Evolutionary conservation across 352 stramenopile genomes (phyloP), one percentile per base, ranked within the genome.

Genomic region (Phytophthora vignae): DNA sequence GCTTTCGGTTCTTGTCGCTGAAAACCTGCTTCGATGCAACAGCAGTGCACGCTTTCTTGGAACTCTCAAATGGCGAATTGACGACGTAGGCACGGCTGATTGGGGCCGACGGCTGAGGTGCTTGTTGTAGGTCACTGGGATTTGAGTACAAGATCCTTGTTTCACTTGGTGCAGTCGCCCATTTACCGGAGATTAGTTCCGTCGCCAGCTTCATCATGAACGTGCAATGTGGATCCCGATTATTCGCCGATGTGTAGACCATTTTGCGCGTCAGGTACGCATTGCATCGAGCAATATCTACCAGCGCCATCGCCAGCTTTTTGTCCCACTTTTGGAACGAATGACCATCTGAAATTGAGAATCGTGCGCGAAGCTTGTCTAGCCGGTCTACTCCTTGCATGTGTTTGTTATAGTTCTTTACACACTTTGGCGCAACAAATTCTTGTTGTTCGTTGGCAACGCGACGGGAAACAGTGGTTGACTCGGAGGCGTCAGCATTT

Each of bases 321-420:
- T 79, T 83, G 22, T 81, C 38, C 64, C 76, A 79, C 19, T 75
- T 78, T 46, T 79, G 60, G 29, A 76, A 74, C 0, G 64, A 78
- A 55, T 81, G 73, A 4, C 73, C 70, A 33, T 81, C 67, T 0
- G 69, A 64, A 56, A 82, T 17, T 22, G 58, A 84, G 52, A 78
- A 82, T 17, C 25, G 22, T 29, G 31, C 55, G 15, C 77, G 31
- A 33, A 59, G 15, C 21, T 60, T 44, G 38, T 60, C 63, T 17
- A 70, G 29, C 5, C 55, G 46, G 21, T 84, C 67, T 0, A 84
- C 74, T 0, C 68, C 77, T 27, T 82, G 67, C 73, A 84, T 84
- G 42, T 76, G 8, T 12, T 64, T 2, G 40, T 79, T 82, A 59
- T 78, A 82, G 15, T 73, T 25, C 14, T 64, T 68, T 4, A 79